A percentile compares a stretch with the other conserved stretches of the same genome.
phyloP scores from a whole-genome alignment of 805 yeast genomes.

The Saturnispora mendoncae region DNA sequence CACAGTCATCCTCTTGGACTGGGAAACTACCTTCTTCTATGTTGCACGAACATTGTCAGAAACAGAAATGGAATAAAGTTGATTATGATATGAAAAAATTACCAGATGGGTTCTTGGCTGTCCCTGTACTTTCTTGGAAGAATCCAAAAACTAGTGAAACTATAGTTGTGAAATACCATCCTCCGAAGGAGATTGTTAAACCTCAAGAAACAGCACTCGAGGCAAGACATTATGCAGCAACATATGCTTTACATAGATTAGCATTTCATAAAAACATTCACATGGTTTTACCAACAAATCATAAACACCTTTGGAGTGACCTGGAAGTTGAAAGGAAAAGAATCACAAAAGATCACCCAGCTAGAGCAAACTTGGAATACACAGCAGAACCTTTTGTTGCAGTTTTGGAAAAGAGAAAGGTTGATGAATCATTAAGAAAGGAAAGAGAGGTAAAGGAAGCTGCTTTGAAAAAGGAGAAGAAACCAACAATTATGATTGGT shows the following conservation, averaged over 20 bases:
- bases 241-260: constrained; percentile 73
- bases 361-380: constrained; percentile 44
- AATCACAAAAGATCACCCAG: constrained; percentile 37
- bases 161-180: constrained; percentile 47
- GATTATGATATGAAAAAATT: constrained; percentile 56
- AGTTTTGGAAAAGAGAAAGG: constrained; percentile 47
- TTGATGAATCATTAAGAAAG: constrained; percentile 34
- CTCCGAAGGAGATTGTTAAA: constrained; percentile 39
- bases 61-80: constrained; percentile 82
- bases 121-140: constrained; percentile 55
- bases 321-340: constrained; percentile 53
- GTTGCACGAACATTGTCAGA: constrained; percentile 80
- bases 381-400: constrained; percentile 71
- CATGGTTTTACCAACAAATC: constrained; percentile 80
- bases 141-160: constrained; percentile 76
- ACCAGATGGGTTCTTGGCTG: constrained; percentile 51
- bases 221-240: constrained; percentile 86
- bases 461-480: constrained; percentile 42
- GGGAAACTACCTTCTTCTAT: constrained; percentile 88
- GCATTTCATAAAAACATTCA: constrained; percentile 76
- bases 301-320: constrained; percentile 68
- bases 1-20: constrained; percentile 78
- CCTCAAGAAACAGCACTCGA: constrained; percentile 80
- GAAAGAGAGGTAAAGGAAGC: constrained; percentile 38
- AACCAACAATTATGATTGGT: constrained; percentile 37